phyloP scores from a whole-genome alignment of 257 asterid genomes.

The Nicotiana paniculata region DNA sequence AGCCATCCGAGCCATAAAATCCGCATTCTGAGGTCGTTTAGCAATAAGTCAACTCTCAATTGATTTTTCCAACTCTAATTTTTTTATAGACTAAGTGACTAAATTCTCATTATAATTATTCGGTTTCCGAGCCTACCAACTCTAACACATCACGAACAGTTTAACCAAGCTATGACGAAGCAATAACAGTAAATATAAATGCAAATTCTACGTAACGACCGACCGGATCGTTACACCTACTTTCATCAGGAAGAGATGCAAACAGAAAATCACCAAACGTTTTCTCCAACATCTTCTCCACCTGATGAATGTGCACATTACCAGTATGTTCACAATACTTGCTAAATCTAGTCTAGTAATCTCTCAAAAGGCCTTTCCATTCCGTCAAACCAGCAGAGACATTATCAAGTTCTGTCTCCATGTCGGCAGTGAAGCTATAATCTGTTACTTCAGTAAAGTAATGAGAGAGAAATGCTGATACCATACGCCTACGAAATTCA shows the following conservation, averaged over 20 bases:
- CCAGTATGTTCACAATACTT: slow-evolving; percentile 66
- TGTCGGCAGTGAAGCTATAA: slow-evolving; percentile 91
- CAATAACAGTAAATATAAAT: no score
- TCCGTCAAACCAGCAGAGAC: slow-evolving; percentile 89
- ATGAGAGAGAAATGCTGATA: slow-evolving; percentile 78
- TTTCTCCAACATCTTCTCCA: slow-evolving; percentile 94
- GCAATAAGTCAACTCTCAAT: no score
- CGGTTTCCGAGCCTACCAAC: no score
- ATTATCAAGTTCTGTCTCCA: slow-evolving; percentile 96
- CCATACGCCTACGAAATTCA: slow-evolving; percentile 97
- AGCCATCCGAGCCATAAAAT: no score
- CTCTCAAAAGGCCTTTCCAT: slow-evolving; percentile 93
- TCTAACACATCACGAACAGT: no score
- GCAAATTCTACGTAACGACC: no score
- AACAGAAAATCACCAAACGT: slow-evolving; percentile 66
- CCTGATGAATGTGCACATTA: slow-evolving; percentile 64
- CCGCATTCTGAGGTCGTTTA: no score
- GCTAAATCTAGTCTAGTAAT: slow-evolving; percentile 92
- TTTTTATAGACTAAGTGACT: no score
- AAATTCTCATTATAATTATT: no score
- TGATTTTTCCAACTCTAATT: no score
- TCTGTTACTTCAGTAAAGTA: slow-evolving; percentile 90
- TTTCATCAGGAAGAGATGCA: slow-evolving; percentile 55
- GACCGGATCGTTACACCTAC: slow-evolving; percentile 19
- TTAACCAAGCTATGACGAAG: no score